Evolutionary conservation across 495 filamentous ascomycete genomes (phyloP).

Genomic region (Daldinia caldariorum): DNA sequence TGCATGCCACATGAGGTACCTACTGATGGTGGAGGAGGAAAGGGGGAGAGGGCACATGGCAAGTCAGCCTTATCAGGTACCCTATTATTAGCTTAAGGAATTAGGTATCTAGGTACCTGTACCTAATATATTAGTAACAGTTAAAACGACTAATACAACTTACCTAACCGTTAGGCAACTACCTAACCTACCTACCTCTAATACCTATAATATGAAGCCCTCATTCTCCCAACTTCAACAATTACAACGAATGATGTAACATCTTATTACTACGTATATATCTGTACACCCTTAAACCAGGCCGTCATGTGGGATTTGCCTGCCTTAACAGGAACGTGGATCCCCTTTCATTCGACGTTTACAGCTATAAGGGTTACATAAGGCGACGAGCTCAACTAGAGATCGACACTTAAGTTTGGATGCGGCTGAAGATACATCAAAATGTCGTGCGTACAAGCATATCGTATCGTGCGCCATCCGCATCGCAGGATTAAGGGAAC

Average conservation of each 20-base stretch:
- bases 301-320: background rate
- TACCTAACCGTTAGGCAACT: too few relatives aligned
- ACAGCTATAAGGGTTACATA: background rate
- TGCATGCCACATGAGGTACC: too few relatives aligned
- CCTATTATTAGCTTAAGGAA: background rate
- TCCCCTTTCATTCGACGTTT: background rate
- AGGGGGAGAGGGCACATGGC: too few relatives aligned
- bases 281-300: background rate
- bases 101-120: too few relatives aligned
- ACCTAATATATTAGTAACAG: conserved; percentile 5
- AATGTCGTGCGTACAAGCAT: background rate
- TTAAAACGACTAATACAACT: background rate
- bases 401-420: conserved; percentile 12
- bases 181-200: too few relatives aligned
- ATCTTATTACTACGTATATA: conserved; percentile 3
- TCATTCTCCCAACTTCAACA: conserved; percentile 2
- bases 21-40: too few relatives aligned
- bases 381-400: background rate
- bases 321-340: conserved; percentile 10
- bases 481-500: conserved; percentile 21
- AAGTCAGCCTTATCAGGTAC: conserved; percentile 3
- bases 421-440: conserved; percentile 34
- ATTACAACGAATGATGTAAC: background rate
- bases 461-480: background rate
- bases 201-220: background rate